Conservation (phyloP, 495 filamentous ascomycete species). For the Delitschia confertaspora region DNA sequence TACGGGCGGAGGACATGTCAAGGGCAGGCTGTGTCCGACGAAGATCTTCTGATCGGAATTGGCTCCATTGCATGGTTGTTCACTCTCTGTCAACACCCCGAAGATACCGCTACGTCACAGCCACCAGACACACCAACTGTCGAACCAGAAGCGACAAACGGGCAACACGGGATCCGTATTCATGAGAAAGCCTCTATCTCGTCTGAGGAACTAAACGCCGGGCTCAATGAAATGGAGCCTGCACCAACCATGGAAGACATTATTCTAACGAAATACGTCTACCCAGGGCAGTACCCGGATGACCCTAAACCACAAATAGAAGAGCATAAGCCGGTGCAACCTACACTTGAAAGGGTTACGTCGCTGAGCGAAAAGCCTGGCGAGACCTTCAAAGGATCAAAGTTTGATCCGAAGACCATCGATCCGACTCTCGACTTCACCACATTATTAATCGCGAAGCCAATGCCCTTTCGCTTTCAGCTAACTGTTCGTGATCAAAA, state of each 20-base stretch:
- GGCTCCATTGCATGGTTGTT: constrained; percentile 53
- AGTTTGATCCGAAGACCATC: constrained; percentile 2
- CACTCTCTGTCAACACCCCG: constrained; percentile 40
- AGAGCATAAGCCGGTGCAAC: constrained; percentile 2
- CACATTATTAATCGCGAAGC: constrained; percentile 33
- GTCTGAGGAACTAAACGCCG: constrained; percentile 26
- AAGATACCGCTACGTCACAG: neutral
- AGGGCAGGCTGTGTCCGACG: constrained; percentile 47
- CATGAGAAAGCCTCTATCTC: constrained; percentile 26
- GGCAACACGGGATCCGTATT: neutral
- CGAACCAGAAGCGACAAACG: constrained; percentile 14
- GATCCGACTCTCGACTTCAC: constrained; percentile 32
- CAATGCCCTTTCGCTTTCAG: constrained; percentile 31
- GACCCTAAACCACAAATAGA: neutral
- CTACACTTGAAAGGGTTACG: constrained; percentile 31
- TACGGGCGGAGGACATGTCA: constrained; percentile 54
- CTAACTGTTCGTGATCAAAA: constrained; percentile 18
- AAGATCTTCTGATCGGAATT: constrained; percentile 49
- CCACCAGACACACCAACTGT: constrained; percentile 4
- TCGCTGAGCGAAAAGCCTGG: constrained; percentile 36
- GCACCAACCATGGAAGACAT: constrained; percentile 11
- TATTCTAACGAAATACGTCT: constrained; percentile 12
- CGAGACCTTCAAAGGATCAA: constrained; percentile 1
- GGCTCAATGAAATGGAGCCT: constrained; percentile 15
- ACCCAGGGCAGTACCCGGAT: constrained; percentile 19